Evolutionary conservation across 139 green algal species (phyloP).

Genomic region (Coelastrella sp.): DNA sequence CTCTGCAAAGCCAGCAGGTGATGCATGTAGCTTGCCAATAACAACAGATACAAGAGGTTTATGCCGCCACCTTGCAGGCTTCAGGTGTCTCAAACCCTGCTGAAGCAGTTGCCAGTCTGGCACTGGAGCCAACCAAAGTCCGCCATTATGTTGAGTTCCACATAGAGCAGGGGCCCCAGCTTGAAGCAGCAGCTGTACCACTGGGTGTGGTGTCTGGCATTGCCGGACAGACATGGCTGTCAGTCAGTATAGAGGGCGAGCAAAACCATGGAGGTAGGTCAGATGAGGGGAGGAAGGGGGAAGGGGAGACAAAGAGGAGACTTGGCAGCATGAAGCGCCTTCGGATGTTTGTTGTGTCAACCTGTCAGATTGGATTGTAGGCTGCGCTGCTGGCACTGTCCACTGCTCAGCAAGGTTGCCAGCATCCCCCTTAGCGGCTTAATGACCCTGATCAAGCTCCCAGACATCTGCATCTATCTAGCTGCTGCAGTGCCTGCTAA

Average conservation of each 20-base stretch:
- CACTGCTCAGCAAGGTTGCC: background rate
- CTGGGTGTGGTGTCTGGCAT: constrained; percentile 90
- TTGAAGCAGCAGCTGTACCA: constrained; percentile 71
- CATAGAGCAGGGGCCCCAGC: constrained; percentile 94
- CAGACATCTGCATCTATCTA: background rate
- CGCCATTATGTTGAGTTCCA: constrained; percentile 92
- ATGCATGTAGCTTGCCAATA: too few relatives aligned
- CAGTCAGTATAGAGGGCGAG: constrained; percentile 70
- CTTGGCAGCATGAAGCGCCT: too few relatives aligned
- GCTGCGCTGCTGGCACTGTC: too few relatives aligned
- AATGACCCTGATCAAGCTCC: too few relatives aligned
- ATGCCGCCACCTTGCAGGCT: background rate
- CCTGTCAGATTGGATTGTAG: background rate
- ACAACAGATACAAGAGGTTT: background rate
- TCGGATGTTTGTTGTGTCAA: background rate
- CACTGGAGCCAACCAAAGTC: constrained; percentile 11
- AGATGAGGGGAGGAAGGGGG: background rate
- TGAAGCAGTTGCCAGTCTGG: constrained; percentile 14
- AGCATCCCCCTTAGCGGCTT: background rate
- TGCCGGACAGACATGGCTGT: constrained; percentile 84
- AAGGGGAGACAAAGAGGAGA: too few relatives aligned
- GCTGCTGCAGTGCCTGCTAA: background rate
- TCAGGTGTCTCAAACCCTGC: constrained; percentile 13
- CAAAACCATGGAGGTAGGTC: constrained; percentile 51
- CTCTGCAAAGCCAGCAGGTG: too few relatives aligned